phyloP scores from a whole-genome alignment of 345 rosid genomes.

The Aquilaria malaccensis region DNA sequence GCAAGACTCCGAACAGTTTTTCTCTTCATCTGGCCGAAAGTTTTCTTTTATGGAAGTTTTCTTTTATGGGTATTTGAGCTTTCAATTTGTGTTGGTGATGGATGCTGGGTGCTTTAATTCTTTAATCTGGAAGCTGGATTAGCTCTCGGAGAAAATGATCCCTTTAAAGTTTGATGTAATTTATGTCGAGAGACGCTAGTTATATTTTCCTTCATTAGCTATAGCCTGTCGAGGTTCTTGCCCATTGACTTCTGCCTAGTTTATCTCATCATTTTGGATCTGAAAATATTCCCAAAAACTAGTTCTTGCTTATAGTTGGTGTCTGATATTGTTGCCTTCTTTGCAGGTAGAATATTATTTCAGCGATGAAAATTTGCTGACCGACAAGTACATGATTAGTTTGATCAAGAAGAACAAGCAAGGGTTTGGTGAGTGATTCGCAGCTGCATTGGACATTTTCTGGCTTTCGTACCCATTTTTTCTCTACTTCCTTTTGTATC shows the following conservation, averaged over 20 bases:
- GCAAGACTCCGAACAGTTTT: slow-evolving; percentile 15
- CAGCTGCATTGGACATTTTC: no score
- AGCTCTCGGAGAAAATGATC: no score
- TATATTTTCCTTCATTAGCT: not conserved
- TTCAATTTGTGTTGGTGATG: not conserved
- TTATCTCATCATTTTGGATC: no score
- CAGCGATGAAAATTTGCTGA: slow-evolving; percentile 81
- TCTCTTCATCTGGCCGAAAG: not conserved
- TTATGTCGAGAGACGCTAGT: not conserved
- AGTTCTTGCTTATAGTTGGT: not conserved
- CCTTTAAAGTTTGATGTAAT: not conserved
- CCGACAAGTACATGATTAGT: slow-evolving; percentile 63
- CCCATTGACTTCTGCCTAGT: no score
- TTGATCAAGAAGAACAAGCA: slow-evolving; percentile 68
- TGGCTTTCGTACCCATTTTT: no score
- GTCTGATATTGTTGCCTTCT: not conserved
- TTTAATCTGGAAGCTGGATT: not conserved
- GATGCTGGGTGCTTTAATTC: no score
- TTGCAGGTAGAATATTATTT: slow-evolving; percentile 88
- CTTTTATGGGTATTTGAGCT: not conserved
- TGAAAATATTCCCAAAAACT: no score
- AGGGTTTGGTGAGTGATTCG: slow-evolving; percentile 63
- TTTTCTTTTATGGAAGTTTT: no score
- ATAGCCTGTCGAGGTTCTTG: not conserved
- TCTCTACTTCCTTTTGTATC: no score